A percentile compares a stretch with the other conserved stretches of the same genome.
Evolutionary conservation across 2,329 filamentous ascomycete species (phyloP).

Genomic region (Biscogniauxia sp.): DNA sequence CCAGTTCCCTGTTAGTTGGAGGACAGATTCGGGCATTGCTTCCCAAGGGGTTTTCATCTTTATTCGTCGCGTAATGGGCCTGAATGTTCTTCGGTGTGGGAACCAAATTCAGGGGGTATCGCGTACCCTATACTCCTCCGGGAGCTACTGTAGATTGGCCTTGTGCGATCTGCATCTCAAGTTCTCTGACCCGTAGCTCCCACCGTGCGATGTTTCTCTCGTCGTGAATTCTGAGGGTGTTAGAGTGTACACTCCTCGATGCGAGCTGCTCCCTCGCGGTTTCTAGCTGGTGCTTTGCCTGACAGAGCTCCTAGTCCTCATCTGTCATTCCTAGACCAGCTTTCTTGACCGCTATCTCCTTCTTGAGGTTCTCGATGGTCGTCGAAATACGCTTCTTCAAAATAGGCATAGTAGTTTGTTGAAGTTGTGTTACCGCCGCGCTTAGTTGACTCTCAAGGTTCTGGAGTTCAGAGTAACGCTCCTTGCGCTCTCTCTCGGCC

Average conservation of each 20-base stretch:
- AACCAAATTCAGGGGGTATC: neutral
- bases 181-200: neutral
- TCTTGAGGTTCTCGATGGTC: constrained; percentile 45
- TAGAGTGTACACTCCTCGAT: neutral
- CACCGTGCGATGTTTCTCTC: neutral
- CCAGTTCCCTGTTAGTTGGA: too few species aligned
- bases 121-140: neutral
- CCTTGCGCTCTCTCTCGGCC: constrained; percentile 53
- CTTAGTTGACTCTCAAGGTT: constrained; percentile 43
- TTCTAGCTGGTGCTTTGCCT: constrained; percentile 2
- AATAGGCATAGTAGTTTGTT: constrained; percentile 45
- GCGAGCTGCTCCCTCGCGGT: neutral
- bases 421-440: constrained; percentile 43
- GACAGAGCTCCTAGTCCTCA: constrained; percentile 26
- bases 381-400: constrained; percentile 49
- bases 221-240: neutral
- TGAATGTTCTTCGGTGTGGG: neutral
- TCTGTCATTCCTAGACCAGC: constrained; percentile 31
- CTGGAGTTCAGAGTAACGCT: constrained; percentile 53
- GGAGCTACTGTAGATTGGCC: neutral
- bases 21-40: too few species aligned
- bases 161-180: neutral
- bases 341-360: constrained; percentile 37
- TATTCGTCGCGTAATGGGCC: too few species aligned
- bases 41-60: too few species aligned